A percentile compares a stretch with the other conserved stretches of the same genome.
Evolutionary conservation across 257 asterid species (phyloP).

Genomic region (Fraxinus quadrangulata): DNA sequence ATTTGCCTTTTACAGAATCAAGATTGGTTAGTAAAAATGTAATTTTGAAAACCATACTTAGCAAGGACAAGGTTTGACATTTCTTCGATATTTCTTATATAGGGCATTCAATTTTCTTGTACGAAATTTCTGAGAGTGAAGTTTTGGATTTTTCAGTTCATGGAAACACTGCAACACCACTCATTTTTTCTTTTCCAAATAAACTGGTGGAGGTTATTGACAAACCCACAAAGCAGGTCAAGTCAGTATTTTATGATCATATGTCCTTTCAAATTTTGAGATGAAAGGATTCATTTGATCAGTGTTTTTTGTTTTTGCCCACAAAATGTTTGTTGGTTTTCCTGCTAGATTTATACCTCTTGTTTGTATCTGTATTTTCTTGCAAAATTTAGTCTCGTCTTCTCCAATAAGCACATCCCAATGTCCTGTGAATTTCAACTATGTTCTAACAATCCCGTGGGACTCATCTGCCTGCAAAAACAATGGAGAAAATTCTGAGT

Average conservation of each 20-base stretch:
- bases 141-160: slow-evolving; percentile 10
- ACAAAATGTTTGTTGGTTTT: slow-evolving; percentile 27
- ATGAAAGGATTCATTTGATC: background rate
- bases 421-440: slow-evolving; percentile 51
- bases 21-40: no score
- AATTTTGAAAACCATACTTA: no score
- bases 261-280: background rate
- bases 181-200: background rate
- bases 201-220: background rate
- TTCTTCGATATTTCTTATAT: slow-evolving; percentile 19
- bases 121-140: slow-evolving; percentile 24
- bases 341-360: background rate
- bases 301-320: slow-evolving; percentile 1
- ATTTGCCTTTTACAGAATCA: no score
- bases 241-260: background rate
- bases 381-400: slow-evolving; percentile 26
- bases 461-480: slow-evolving; percentile 51
- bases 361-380: slow-evolving; percentile 18
- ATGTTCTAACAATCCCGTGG: slow-evolving; percentile 58
- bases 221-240: background rate
- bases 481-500: background rate
- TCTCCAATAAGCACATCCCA: slow-evolving; percentile 7
- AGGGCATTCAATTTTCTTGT: background rate
- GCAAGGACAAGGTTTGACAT: no score
- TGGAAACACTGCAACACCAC: background rate